These are phyloP conservation scores for Oryza meyeriana DNA, from an alignment of 176 grass and related monocot genomes.

Conservation along the genomic window DNA sequence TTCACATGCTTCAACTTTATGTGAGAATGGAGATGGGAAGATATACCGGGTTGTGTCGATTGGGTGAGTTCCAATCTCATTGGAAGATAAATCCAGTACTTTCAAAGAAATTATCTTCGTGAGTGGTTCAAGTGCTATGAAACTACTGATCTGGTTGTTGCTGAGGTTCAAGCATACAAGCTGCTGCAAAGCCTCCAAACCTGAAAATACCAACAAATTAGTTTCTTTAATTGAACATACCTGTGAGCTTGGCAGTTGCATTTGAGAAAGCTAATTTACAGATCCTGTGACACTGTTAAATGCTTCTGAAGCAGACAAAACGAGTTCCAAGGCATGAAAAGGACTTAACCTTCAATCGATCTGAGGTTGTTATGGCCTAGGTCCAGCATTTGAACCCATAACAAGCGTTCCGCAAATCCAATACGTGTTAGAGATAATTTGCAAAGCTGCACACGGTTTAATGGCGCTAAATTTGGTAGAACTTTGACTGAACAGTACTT, in stretches of 20 bases:
- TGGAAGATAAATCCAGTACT: constrained; percentile 85
- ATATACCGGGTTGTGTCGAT: constrained; percentile 77
- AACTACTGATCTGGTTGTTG: constrained; percentile 74
- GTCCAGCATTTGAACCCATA: constrained; percentile 91
- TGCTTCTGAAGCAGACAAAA: background rate
- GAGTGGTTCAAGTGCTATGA: constrained; percentile 75
- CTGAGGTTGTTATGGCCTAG: constrained; percentile 85
- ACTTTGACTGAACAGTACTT: constrained; percentile 57
- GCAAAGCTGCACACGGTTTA: constrained; percentile 50
- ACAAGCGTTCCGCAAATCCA: constrained; percentile 62
- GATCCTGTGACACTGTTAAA: background rate
- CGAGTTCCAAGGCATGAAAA: constrained; percentile 15
- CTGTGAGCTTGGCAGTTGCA: background rate
- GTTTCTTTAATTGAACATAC: background rate
- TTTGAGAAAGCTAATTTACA: constrained; percentile 8
- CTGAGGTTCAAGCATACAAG: constrained; percentile 76
- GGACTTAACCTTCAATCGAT: constrained; percentile 65
- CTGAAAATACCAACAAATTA: constrained; percentile 47
- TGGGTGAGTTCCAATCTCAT: constrained; percentile 64
- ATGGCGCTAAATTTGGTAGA: constrained; percentile 36
- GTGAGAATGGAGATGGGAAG: constrained; percentile 69
- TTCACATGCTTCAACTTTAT: constrained; percentile 51
- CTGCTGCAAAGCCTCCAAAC: constrained; percentile 85
- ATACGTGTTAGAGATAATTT: constrained; percentile 61
- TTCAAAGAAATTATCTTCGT: constrained; percentile 61